These are phyloP conservation scores for Exophiala bonariae DNA, from an alignment of 2,329 filamentous ascomycete species.

Conservation along the genomic window DNA sequence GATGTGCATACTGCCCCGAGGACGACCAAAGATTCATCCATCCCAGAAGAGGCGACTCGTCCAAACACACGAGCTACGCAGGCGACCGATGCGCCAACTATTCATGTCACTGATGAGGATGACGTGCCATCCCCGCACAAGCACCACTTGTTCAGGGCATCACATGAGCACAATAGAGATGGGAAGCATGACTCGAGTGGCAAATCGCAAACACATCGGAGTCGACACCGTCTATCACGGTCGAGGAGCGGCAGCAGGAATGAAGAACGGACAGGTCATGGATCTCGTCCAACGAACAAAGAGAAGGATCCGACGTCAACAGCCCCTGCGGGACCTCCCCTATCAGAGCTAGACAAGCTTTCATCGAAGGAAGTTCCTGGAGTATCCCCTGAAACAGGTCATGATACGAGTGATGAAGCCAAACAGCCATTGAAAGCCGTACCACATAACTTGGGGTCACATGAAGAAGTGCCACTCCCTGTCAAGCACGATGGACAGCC, in stretches of 20 bases:
- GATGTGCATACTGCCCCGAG: conserved; percentile 34
- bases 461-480: conserved; percentile 35
- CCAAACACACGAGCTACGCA: conserved; percentile 17
- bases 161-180: conserved; percentile 30
- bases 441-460: conserved; percentile 37
- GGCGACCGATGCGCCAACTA: conserved; percentile 59
- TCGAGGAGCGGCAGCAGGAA: conserved; percentile 17
- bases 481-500: conserved; percentile 44
- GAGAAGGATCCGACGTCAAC: conserved; percentile 7
- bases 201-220: background rate
- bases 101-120: conserved; percentile 73
- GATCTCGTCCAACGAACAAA: conserved; percentile 16
- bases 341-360: conserved; percentile 10
- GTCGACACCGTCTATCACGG: conserved; percentile 8
- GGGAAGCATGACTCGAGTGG: conserved; percentile 11
- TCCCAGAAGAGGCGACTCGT: conserved; percentile 26
- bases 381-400: conserved; percentile 8
- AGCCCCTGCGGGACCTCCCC: background rate
- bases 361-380: conserved; percentile 26
- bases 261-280: conserved; percentile 5
- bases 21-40: conserved; percentile 17
- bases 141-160: conserved; percentile 30
- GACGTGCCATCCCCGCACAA: conserved; percentile 31
- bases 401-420: conserved; percentile 17
- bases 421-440: conserved; percentile 22